phyloP scores from a whole-genome alignment of 1,284 basidiomycete species.

The Fomitopsis betulina region DNA sequence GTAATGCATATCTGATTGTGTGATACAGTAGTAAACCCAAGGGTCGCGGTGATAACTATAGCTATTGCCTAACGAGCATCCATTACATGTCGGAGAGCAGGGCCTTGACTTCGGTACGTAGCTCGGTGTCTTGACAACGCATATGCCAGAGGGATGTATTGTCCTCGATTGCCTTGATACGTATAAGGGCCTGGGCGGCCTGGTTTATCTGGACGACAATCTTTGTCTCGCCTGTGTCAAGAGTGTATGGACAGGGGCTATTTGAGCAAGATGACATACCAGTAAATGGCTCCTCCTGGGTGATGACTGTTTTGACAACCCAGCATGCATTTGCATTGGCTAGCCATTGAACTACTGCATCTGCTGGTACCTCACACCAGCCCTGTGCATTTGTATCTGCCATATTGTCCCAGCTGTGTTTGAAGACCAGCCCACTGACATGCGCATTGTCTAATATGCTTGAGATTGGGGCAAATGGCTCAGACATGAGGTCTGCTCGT shows the following conservation, averaged over 20 bases:
- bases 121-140: conserved; percentile 42
- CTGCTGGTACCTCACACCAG: conserved; percentile 58
- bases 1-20: conserved; percentile 9
- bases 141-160: conserved; percentile 71
- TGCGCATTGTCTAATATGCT: conserved; percentile 10
- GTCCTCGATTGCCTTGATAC: conserved; percentile 60
- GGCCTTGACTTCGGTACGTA: conserved; percentile 20
- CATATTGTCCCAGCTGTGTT: conserved; percentile 48
- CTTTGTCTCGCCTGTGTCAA: conserved; percentile 55
- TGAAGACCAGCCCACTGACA: conserved; percentile 36
- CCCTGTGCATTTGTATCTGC: conserved; percentile 47
- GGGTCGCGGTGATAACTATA: neutral
- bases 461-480: conserved; percentile 27
- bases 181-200: conserved; percentile 34
- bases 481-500: conserved; percentile 50
- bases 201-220: conserved; percentile 36
- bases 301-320: conserved; percentile 45
- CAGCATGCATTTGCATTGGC: conserved; percentile 37
- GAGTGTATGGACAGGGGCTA: neutral
- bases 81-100: conserved; percentile 9
- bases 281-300: conserved; percentile 52
- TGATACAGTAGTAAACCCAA: neutral
- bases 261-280: conserved; percentile 33
- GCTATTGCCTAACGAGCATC: neutral
- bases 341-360: conserved; percentile 45